Base-by-base conservation (phyloP, 257 asterid genomes). In the Plantago major region DNA sequence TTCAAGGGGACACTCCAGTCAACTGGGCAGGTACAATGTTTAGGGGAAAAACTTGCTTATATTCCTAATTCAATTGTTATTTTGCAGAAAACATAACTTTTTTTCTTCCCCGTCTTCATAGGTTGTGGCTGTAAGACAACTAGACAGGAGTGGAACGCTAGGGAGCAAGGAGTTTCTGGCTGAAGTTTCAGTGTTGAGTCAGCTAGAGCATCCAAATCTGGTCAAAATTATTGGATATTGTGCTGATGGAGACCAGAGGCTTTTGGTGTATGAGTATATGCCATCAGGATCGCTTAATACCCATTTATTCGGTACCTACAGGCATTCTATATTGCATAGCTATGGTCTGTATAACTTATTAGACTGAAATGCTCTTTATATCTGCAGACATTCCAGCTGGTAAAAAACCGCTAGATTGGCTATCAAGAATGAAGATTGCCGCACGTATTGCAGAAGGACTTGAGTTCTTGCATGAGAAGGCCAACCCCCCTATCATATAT, bases 91-190 rank as follows among this genome's bases (percentile, higher is more conserved):
- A 12, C 17, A 1, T 38, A 15, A 42, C 8, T 11, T 38, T n/a
- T 28, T 11, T 5, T 17, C 4, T 57, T 53, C 49, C 61, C 30
- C 12, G 55, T 64, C 18, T 13, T 69, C 33, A 47, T 47, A 91
- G 97, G 62, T 81, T 57, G 90, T 92, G 73, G 85, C 89, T 43
- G 89, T 89, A 51, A 84, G 90, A 74, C 91, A 79, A 78, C 77
- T 92, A n/a, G 93, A 92, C 79, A 87, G 94, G 75, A 79, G 71
- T 37, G 95, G 89, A 63, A 79, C 93, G 69, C 93, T 73, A 70
- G 90, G 79, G 52, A 81, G 76, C 79, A 81, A 80, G 75, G 97
- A 91, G 63, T 92, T 92, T 68, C 81, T 77, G 58, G 85, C 71
- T 10, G 95, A 86, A 69, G 86, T 92, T 14, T 10, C 76, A n/a